These are phyloP conservation scores for Trichoderma asperellum DNA, from an alignment of 2,329 filamentous ascomycete genomes.

Conservation along the genomic window DNA sequence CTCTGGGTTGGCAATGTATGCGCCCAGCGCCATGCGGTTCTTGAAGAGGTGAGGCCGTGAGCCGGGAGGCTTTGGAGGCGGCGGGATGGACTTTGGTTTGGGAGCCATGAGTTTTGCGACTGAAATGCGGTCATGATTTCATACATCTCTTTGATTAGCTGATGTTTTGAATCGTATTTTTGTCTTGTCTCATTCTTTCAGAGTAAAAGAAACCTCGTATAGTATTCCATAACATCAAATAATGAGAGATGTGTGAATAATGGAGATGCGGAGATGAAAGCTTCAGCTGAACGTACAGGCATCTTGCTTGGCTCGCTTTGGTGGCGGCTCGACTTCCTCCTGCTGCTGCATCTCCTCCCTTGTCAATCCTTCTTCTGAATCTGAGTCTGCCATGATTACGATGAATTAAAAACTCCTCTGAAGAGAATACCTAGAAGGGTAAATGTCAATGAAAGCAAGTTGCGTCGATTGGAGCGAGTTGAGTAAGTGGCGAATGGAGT, in stretches of 20 bases:
- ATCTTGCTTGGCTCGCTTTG: conserved; percentile 38
- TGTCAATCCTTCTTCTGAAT: conserved; percentile 48
- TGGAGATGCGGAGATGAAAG: background rate
- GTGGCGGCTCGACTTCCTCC: conserved; percentile 36
- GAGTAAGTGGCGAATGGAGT: background rate
- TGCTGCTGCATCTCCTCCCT: conserved; percentile 47
- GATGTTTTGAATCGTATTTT: background rate
- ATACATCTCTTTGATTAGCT: background rate
- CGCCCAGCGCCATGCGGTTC: conserved; percentile 64
- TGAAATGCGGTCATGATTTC: conserved; percentile 31
- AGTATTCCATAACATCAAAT: background rate
- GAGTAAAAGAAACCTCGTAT: background rate
- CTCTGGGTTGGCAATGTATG: conserved; percentile 67
- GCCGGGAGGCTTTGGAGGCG: conserved; percentile 29
- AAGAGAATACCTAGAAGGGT: background rate
- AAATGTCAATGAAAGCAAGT: background rate
- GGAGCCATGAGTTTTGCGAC: conserved; percentile 46
- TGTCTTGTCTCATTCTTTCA: background rate
- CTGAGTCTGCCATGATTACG: conserved; percentile 31
- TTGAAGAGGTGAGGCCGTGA: conserved; percentile 45
- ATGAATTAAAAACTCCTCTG: background rate
- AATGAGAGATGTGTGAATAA: background rate
- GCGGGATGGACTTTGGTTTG: conserved; percentile 38
- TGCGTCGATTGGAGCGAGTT: background rate
- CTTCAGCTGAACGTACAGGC: conserved; percentile 44